A percentile compares a stretch with the other conserved stretches of the same genome.
These are phyloP conservation scores for Beauveria asiatica DNA, from an alignment of 2,329 filamentous ascomycete species.

Conservation along the genomic window DNA sequence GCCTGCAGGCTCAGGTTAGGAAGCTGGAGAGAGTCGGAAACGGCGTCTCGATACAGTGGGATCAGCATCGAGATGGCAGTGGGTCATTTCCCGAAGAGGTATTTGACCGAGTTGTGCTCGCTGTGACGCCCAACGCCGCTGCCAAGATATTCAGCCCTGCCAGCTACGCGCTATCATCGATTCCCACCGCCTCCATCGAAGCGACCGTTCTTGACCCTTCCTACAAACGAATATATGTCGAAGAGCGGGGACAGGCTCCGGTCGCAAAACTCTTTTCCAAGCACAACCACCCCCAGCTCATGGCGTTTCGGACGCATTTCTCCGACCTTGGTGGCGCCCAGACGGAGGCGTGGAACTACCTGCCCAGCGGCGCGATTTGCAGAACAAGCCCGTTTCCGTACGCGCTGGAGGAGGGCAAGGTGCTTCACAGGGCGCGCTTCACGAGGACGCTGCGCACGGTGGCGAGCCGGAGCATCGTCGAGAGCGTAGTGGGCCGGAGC, in stretches of 20 bases:
- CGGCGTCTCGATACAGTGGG: slow-evolving; percentile 1
- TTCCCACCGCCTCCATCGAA: slow-evolving; percentile 40
- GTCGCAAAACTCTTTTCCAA: slow-evolving; percentile 4
- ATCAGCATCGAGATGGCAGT: slow-evolving; percentile 3
- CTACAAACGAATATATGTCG: background rate
- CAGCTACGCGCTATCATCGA: slow-evolving; percentile 25
- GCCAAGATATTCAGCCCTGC: slow-evolving; percentile 38
- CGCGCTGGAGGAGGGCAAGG: slow-evolving; percentile 27
- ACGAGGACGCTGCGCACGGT: slow-evolving; percentile 43
- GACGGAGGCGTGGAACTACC: slow-evolving; percentile 46
- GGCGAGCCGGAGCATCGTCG: slow-evolving; percentile 38
- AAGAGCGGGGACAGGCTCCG: background rate
- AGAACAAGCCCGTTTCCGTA: slow-evolving; percentile 39
- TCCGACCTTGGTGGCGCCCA: slow-evolving; percentile 17
- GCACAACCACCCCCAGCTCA: slow-evolving; percentile 20
- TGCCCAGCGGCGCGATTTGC: slow-evolving; percentile 42
- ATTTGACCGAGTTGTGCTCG: slow-evolving; percentile 46
- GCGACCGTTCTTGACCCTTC: slow-evolving; percentile 32
- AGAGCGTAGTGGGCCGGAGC: slow-evolving; percentile 31
- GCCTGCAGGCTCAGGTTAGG: slow-evolving; percentile 30
- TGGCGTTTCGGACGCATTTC: slow-evolving; percentile 29
- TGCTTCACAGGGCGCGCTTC: slow-evolving; percentile 38
- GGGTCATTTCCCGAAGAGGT: slow-evolving; percentile 19
- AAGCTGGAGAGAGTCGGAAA: slow-evolving; percentile 18
- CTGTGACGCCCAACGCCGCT: slow-evolving; percentile 45